Evolutionary conservation across 768 basidiomycete species (phyloP).

Genomic region (Phanerochaete sordida): DNA sequence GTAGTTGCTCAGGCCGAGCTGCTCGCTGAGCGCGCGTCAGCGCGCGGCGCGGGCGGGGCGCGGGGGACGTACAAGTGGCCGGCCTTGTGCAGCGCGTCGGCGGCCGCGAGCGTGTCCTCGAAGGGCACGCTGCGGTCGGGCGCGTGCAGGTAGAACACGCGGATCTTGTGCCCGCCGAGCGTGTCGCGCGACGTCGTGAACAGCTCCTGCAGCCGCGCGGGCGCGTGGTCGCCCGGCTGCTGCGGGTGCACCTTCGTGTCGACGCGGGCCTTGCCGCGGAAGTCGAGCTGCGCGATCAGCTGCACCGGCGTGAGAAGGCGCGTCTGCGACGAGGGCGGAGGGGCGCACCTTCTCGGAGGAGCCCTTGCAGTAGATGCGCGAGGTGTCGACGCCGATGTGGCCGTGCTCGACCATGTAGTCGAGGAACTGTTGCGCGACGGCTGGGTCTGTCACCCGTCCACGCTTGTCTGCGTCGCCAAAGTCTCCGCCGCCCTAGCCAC

Average conservation of each 20-base stretch:
- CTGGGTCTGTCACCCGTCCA: constrained; percentile 32
- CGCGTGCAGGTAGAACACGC: constrained; percentile 56
- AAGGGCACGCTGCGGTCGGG: constrained; percentile 58
- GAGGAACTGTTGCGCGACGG: constrained; percentile 41
- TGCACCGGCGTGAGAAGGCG: background rate
- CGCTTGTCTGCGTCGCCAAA: constrained; percentile 40
- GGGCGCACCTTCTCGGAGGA: constrained; percentile 54
- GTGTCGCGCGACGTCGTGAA: constrained; percentile 43
- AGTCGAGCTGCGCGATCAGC: background rate
- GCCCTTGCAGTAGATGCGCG: constrained; percentile 46
- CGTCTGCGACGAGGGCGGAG: background rate
- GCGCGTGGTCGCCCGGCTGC: constrained; percentile 39
- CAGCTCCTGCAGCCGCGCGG: constrained; percentile 38
- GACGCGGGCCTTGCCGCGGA: background rate
- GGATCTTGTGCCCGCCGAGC: constrained; percentile 42
- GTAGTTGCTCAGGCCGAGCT: constrained; percentile 22
- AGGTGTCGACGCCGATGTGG: constrained; percentile 45
- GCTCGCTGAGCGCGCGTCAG: constrained; percentile 42
- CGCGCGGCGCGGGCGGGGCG: no score
- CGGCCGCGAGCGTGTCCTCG: constrained; percentile 48
- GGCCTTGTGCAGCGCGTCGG: constrained; percentile 52
- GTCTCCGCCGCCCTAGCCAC: no score
- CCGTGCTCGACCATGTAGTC: constrained; percentile 40
- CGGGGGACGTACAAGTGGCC: constrained; percentile 63
- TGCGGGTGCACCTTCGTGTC: constrained; percentile 36